Conservation (phyloP, 805 yeast species). For the Candida golubevii region DNA sequence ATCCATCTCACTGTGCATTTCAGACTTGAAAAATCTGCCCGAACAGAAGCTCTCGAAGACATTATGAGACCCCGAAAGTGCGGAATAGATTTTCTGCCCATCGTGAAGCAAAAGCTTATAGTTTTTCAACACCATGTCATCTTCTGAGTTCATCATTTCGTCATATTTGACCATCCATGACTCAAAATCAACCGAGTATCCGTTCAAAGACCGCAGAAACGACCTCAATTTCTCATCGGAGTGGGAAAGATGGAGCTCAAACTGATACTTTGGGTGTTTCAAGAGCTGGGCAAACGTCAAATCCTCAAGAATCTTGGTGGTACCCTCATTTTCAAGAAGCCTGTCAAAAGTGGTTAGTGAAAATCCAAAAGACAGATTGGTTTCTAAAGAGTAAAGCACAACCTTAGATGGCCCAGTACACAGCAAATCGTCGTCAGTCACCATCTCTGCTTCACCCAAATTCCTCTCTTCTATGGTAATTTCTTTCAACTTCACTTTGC, state of each 20-base stretch:
- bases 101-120: slow-evolving; percentile 46
- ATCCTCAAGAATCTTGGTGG: background rate
- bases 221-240: slow-evolving; percentile 50
- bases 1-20: slow-evolving; percentile 1
- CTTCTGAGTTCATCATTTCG: slow-evolving; percentile 34
- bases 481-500: slow-evolving; percentile 25
- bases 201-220: slow-evolving; percentile 32
- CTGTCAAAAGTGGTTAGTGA: slow-evolving; percentile 29
- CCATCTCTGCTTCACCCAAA: slow-evolving; percentile 31
- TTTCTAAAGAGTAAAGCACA: slow-evolving; percentile 29
- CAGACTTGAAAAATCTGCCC: slow-evolving; percentile 3
- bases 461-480: slow-evolving; percentile 29
- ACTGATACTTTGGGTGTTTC: slow-evolving; percentile 9
- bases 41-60: slow-evolving; percentile 9
- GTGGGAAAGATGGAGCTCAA: slow-evolving; percentile 44
- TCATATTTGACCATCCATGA: slow-evolving; percentile 51
- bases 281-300: slow-evolving; percentile 5
- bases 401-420: slow-evolving; percentile 54
- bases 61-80: slow-evolving; percentile 27
- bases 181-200: slow-evolving; percentile 42
- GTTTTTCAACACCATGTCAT: slow-evolving; percentile 43
- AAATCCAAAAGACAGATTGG: slow-evolving; percentile 31
- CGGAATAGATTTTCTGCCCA: slow-evolving; percentile 49
- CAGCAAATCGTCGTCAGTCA: slow-evolving; percentile 51
- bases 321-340: slow-evolving; percentile 10